phyloP scores from a whole-genome alignment of 2,329 filamentous ascomycete species.

The Aspergillus sp. region DNA sequence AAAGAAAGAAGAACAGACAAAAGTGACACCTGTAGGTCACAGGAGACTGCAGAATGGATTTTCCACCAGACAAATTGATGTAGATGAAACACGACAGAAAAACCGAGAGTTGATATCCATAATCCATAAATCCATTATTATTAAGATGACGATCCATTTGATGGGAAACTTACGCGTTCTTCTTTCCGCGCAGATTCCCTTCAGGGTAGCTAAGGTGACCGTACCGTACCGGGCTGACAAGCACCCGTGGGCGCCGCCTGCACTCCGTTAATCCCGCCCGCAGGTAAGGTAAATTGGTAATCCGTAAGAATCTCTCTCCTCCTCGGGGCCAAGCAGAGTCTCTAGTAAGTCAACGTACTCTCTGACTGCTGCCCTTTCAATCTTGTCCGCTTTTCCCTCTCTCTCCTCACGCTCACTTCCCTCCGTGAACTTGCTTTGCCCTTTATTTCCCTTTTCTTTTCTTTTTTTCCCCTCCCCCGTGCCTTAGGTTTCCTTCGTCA shows the following conservation, averaged over 20 bases:
- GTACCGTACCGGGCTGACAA: slow-evolving; percentile 10
- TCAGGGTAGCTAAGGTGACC: not conserved
- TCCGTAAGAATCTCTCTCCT: not conserved
- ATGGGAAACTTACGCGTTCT: slow-evolving; percentile 10
- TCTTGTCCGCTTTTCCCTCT: not conserved
- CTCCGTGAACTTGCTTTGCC: not conserved
- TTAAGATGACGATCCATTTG: slow-evolving; percentile 9
- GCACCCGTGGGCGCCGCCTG: not conserved
- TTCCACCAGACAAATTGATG: not conserved
- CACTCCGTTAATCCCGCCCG: slow-evolving; percentile 2
- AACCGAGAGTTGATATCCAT: not conserved
- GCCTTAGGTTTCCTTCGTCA: slow-evolving; percentile 8
- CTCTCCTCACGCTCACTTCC: not conserved
- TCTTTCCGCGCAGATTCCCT: not conserved
- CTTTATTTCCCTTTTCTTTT: not conserved
- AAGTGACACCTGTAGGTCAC: too few relatives aligned
- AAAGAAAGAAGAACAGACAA: not conserved
- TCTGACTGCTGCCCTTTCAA: not conserved
- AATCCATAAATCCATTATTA: not conserved
- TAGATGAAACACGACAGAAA: slow-evolving; percentile 8
- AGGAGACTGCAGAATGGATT: not conserved
- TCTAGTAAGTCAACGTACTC: not conserved
- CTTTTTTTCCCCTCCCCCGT: not conserved
- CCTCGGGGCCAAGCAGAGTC: not conserved
- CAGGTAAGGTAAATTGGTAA: not conserved